Percentiles rank a stretch among this genome's conserved stretches.
phyloP scores from a whole-genome alignment of 805 yeast genomes.

The Wickerhamiella spandovensis region DNA sequence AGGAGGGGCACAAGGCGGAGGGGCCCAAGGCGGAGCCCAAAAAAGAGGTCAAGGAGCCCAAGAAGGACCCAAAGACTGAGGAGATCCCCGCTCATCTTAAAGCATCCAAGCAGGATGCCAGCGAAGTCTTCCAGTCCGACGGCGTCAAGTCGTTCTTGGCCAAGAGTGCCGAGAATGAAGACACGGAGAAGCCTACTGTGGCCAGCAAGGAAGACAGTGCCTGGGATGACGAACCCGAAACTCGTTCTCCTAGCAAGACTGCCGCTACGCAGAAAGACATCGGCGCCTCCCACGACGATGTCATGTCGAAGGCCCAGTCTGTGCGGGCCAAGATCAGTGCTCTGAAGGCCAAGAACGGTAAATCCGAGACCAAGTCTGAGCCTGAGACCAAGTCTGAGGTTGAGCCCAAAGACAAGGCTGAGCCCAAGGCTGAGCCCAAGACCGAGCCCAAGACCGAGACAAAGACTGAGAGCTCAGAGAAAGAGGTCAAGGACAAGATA shows the following conservation, averaged over 20 bases:
- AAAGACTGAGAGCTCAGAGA: constrained; percentile 1
- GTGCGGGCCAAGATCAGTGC: not conserved
- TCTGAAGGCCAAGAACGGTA: constrained; percentile 11
- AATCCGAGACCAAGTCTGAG: constrained; percentile 19
- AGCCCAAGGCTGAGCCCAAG: constrained; percentile 8
- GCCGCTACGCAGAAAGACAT: not conserved
- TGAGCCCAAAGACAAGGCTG: constrained; percentile 1
- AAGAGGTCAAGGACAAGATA: constrained; percentile 2
- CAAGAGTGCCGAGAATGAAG: constrained; percentile 34
- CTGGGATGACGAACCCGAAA: constrained; percentile 29
- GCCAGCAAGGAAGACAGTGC: constrained; percentile 12
- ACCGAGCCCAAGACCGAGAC: constrained; percentile 10
- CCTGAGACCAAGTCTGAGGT: constrained; percentile 4
- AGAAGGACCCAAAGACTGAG: not conserved
- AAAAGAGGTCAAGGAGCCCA: constrained; percentile 3
- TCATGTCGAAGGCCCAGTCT: not conserved
- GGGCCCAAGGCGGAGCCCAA: constrained; percentile 9
- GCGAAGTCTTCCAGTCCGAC: constrained; percentile 35
- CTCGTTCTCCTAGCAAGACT: not conserved
- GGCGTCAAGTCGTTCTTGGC: constrained; percentile 35
- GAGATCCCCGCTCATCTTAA: constrained; percentile 22
- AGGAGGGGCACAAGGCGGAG: constrained; percentile 9
- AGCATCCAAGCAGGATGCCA: constrained; percentile 32
- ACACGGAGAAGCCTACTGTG: constrained; percentile 19
- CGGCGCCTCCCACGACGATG: not conserved